Evolutionary conservation across 1,139 yeast species (phyloP), one percentile per base, ranked within the genome.

Genomic region (Geotrichum reessii): DNA sequence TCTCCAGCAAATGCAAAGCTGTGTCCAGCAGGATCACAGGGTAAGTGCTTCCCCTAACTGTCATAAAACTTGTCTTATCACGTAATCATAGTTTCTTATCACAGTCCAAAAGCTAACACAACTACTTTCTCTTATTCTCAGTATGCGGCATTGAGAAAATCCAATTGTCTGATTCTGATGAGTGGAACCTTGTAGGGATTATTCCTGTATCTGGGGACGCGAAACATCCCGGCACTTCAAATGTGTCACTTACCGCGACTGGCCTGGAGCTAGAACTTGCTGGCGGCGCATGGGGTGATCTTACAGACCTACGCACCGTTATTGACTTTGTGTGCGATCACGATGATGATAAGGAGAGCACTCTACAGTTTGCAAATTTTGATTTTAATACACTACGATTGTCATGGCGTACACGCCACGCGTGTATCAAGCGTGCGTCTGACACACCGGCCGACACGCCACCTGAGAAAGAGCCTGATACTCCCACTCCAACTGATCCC

Each of bases 281-380:
- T 14, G 86, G 82, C 22, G 82, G 84, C n/a, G 73, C 75, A 54
- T 91, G 96, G 96, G 97, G 97, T 17, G 73, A 65, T 0, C 75
- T 80, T 1, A 73, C 74, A 33, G 69, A 74, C 17, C 72, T 90
- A 12, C 74, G 76, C 58, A 86, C 90, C 0, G 71, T 72, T 28
- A 62, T 87, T 44, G 74, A 74, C 25, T 81, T 86, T 59, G 66
- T 74, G 8, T 90, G 97, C 71, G 73, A 77, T 19, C 64, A 68
- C 12, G 74, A 73, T 2, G 74, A 74, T 49, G 69, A 69, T 11
- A 67, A 73, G n/a, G 67, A 64, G 17, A 71, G 73, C 22, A 67
- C 66, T 9, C 60, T 69, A 9, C 58, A 61, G 25, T 68, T 73
- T 46, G 63, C 64, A 24, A 59, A 60, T 1, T 78, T 79, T 76